Evolutionary conservation across 331 rosid genomes (phyloP).

Genomic region (Phaseolus coccineus): DNA sequence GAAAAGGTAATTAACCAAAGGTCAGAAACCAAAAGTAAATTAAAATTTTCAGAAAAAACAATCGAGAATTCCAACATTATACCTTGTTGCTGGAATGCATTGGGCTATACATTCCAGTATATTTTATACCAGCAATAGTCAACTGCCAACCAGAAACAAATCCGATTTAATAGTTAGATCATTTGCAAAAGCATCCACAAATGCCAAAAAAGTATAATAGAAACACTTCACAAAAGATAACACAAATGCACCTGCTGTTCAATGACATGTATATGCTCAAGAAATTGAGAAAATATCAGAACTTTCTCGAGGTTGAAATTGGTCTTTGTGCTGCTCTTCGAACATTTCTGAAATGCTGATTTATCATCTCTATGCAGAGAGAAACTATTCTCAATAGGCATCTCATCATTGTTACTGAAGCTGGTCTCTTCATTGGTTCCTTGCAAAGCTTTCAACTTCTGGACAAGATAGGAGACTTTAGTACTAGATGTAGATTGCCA

Average conservation of each 20-base stretch:
- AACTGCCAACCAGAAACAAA: conserved; percentile 63
- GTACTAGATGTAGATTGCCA: conserved; percentile 99
- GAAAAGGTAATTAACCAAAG: conserved; percentile 42
- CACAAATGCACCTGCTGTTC: conserved; percentile 81
- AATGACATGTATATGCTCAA: conserved; percentile 96
- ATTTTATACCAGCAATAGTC: conserved; percentile 79
- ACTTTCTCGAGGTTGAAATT: conserved; percentile 69
- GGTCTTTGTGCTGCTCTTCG: conserved; percentile 42
- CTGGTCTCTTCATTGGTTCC: conserved; percentile 57
- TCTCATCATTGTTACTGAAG: conserved; percentile 40
- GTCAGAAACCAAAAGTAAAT: conserved; percentile 34
- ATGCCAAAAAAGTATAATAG: conserved; percentile 14
- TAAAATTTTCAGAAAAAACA: conserved; percentile 22
- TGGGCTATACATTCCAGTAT: conserved; percentile 93
- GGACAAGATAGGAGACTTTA: conserved; percentile 81
- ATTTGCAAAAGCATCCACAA: conserved; percentile 22
- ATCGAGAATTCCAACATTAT: conserved; percentile 38
- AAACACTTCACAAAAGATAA: conserved; percentile 33
- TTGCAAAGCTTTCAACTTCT: conserved; percentile 74
- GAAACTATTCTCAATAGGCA: conserved; percentile 41
- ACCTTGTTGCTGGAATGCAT: conserved; percentile 92
- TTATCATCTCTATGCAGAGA: conserved; percentile 49
- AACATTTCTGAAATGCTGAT: conserved; percentile 42
- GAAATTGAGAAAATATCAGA: conserved; percentile 93
- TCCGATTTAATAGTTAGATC: conserved; percentile 36